Base-by-base conservation (phyloP, 768 basidiomycete genomes). In the Lactarius sp. region DNA sequence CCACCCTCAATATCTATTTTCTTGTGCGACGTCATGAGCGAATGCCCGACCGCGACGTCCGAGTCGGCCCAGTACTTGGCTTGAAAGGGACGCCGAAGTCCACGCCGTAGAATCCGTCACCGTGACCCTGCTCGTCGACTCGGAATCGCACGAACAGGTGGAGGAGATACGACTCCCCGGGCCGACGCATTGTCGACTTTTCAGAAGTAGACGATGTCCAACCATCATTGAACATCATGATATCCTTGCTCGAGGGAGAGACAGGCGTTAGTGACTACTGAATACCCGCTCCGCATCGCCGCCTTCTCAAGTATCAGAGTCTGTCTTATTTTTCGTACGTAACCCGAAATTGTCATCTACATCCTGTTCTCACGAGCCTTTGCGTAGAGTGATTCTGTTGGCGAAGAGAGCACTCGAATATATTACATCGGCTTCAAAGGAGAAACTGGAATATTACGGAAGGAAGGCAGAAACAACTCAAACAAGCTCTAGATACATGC, bases 341-440 rank as follows among this genome's bases (percentile, higher is more conserved):
- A 51, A 49, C 22, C 36, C n/a, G 55, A 44, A 33, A 59, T 64
- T 56, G 27, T 61, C 47, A 10, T 50, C 47, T 46, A 62, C 37
- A 56, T 20, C 16, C 36, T 59, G 41, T 56, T 18, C 62, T 63
- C 13, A 68, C 55, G 13, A 49, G 8, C 16, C 22, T 18, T 22
- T 51, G 33, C 60, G 33, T 66, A 91, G 90, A 84, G 83, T 27
- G 22, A 27, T 27, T 27, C 22, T 27, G 22, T 27, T 27, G 22
- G 22, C 22, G 22, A 27, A 27, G 86, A 90, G 7, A 66, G 75
- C n/a, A 83, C 87, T 4, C 77, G 87, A 27, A 73, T 94, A 41
- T 69, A 70, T 94, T 94, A 41, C 70, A 70, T 94, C 50, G 92
- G 92, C 27, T 94, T 94, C 79, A 88, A 85, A 72, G 92, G 92